phyloP scores from a whole-genome alignment of 2,329 filamentous ascomycete species.

The Colletotrichum trifolii region DNA sequence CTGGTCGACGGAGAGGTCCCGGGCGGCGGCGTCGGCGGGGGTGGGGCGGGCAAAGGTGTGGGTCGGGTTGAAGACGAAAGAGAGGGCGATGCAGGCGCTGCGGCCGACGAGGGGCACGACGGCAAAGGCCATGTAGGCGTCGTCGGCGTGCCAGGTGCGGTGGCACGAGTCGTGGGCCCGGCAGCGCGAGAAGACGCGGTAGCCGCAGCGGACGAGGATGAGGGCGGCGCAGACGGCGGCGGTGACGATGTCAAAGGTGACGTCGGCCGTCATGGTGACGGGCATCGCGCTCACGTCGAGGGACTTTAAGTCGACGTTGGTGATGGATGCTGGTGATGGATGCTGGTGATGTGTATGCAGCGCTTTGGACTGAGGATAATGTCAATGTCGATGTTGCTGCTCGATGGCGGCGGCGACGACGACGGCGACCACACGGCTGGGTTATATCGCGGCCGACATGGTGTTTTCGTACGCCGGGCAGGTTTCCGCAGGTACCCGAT shows the following conservation, averaged over 20 bases:
- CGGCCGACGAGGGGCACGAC: conserved; percentile 44
- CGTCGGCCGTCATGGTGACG: conserved; percentile 41
- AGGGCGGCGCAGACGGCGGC: conserved; percentile 43
- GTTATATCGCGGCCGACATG: conserved; percentile 26
- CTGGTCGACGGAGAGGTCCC: conserved; percentile 30
- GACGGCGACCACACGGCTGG: conserved; percentile 6
- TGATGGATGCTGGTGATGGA: background rate
- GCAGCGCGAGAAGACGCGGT: conserved; percentile 44
- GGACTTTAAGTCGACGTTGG: background rate
- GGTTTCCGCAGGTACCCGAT: background rate
- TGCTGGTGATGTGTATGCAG: too few species aligned
- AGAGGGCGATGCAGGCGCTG: conserved; percentile 40
- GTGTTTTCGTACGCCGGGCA: conserved; percentile 8
- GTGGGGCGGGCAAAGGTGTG: conserved; percentile 37
- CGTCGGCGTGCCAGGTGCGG: conserved; percentile 45
- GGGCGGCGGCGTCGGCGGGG: conserved; percentile 37
- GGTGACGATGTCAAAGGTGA: conserved; percentile 42
- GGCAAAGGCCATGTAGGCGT: conserved; percentile 47
- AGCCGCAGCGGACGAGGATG: conserved; percentile 43
- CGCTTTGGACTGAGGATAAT: too few species aligned
- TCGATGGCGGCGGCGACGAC: conserved; percentile 23
- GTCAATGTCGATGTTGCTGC: background rate
- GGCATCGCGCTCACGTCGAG: background rate
- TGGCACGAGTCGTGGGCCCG: conserved; percentile 43
- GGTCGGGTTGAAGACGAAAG: conserved; percentile 42